Evolutionary conservation across 169 alveolate genomes (phyloP).

Genomic region (Eimeria praecox): DNA sequence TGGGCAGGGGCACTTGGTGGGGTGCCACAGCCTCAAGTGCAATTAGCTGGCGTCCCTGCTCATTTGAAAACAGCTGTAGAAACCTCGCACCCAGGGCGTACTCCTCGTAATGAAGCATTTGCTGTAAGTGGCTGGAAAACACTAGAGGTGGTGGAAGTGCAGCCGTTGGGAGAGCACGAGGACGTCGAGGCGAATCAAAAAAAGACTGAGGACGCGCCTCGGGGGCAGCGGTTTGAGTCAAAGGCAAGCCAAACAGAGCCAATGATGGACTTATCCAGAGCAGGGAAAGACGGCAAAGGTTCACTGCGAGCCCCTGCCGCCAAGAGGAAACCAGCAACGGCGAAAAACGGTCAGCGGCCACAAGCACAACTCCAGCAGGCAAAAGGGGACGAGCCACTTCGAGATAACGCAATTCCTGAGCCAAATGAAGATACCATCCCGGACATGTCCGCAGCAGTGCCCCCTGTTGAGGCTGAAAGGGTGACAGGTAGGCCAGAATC

Average conservation of each 20-base stretch:
- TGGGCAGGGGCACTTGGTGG: constrained; percentile 22
- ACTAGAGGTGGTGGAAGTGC: not conserved
- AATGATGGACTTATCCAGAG: no score
- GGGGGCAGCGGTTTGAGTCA: not conserved
- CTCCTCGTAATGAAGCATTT: not conserved
- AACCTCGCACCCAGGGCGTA: not conserved
- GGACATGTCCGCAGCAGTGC: not conserved
- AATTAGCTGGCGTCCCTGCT: not conserved
- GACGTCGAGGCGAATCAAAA: not conserved
- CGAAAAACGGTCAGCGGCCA: not conserved
- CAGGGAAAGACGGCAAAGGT: not conserved
- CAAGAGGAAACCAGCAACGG: constrained; percentile 62
- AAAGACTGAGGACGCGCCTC: not conserved
- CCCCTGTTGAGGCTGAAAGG: not conserved
- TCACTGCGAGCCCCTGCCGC: constrained; percentile 21
- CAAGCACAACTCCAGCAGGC: not conserved
- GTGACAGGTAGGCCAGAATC: not conserved
- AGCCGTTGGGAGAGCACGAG: not conserved
- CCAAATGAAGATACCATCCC: not conserved
- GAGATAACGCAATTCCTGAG: not conserved
- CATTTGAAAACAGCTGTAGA: not conserved
- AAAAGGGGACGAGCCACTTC: not conserved
- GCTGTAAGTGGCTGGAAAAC: not conserved
- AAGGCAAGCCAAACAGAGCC: constrained; percentile 2
- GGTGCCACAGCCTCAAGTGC: not conserved